These are phyloP conservation scores for Pleurotus tuoliensis DNA, from an alignment of 768 basidiomycete species.

Conservation along the genomic window DNA sequence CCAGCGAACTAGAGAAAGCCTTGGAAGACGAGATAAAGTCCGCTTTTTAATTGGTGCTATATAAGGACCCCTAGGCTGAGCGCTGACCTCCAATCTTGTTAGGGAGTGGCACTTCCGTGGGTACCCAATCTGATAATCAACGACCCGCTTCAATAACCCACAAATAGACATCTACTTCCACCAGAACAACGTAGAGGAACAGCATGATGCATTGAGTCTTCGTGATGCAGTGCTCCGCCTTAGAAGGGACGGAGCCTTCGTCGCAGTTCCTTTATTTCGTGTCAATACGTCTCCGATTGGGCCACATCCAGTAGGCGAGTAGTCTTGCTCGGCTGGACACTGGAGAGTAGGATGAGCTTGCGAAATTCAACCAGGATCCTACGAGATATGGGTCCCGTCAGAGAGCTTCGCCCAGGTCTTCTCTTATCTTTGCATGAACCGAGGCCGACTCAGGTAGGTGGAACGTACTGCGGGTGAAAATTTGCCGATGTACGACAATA, in stretches of 20 bases:
- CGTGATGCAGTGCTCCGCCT: slow-evolving; percentile 70
- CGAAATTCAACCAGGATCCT: slow-evolving; percentile 49
- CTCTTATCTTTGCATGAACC: slow-evolving; percentile 68
- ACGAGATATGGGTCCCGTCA: slow-evolving; percentile 77
- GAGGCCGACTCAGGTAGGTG: slow-evolving; percentile 61
- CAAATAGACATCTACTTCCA: slow-evolving; percentile 73
- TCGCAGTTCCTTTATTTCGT: slow-evolving; percentile 71
- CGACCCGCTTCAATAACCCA: neutral
- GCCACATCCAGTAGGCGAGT: slow-evolving; percentile 72
- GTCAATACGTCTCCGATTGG: slow-evolving; percentile 69
- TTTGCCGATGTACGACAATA: slow-evolving; percentile 18
- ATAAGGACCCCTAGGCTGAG: too few relatives aligned
- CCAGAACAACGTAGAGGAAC: slow-evolving; percentile 59
- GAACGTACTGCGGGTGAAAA: too few relatives aligned
- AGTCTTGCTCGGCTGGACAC: neutral
- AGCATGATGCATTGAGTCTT: slow-evolving; percentile 61
- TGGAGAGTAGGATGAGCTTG: neutral
- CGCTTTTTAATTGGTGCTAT: slow-evolving; percentile 6
- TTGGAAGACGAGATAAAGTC: slow-evolving; percentile 63
- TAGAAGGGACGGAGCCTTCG: slow-evolving; percentile 71
- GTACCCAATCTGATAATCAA: slow-evolving; percentile 17
- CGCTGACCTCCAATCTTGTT: neutral
- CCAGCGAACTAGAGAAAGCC: slow-evolving; percentile 48
- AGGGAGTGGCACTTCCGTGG: slow-evolving; percentile 83
- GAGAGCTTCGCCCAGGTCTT: slow-evolving; percentile 75